Base-by-base conservation (phyloP, 73 alveolate genomes). In the Loxodes magnus region DNA sequence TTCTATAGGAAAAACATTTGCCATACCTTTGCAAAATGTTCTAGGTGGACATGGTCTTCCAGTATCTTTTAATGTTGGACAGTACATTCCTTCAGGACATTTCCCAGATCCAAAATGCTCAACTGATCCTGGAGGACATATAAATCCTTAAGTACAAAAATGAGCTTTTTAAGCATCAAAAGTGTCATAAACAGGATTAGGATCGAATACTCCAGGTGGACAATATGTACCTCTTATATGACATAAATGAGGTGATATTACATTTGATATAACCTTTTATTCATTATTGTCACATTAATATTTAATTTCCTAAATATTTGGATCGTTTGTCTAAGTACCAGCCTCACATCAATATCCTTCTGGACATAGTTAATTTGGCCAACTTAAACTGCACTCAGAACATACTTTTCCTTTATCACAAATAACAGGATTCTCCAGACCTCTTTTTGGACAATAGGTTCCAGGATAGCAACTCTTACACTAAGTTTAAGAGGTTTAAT, bases 41-140 rank as follows among this genome's bases (percentile, higher is more conserved):
- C 95, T 62, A 9, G 89, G 84, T 2, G 95, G 95, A 42, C 95
- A 82, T 5, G 74, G 75, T 2, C 7, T 12, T 0, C 91, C 91
- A 10, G 74, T 54, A 22, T 44, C 37, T 28, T 58, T 42, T 15
- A 56, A 57, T 44, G 59, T 62, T 1, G 92, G 92, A 52, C 95
- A 82, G 49, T 69, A 82, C 58, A 76, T 72, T 0, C 95, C 95
- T 21, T 67, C 46, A 10, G 86, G 74, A 27, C 95, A 82, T 16
- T 53, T 49, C 0, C 85, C 87, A 39, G 57, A 52, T 15, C 95
- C 95, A 14, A 60, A 51, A 17, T 52, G 61, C 9, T 62, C 55
- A 15, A 28, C 17, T 15, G 92, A 55, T n/a, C 85, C 90, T 33
- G 27, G 64, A 2, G 69, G 54, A 37, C 95, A 82, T 16, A 82